Base-by-base conservation (phyloP, 2,329 filamentous ascomycete species). In the Didymella exigua region DNA sequence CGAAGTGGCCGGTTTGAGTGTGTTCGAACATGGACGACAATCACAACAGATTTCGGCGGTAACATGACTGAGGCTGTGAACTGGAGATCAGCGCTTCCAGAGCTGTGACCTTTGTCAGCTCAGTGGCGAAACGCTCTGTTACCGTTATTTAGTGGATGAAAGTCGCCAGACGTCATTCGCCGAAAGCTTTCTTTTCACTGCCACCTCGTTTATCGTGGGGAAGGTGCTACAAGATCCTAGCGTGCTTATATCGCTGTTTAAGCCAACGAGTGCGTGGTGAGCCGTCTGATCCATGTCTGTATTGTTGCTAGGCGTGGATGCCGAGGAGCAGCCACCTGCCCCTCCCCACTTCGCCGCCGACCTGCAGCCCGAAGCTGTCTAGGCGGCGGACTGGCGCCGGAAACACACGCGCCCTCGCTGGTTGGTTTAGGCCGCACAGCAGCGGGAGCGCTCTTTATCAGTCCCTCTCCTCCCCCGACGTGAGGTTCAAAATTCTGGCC, bases 201-300 rank as follows among this genome's bases (percentile, higher is more conserved):
- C 36, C 56, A 51, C 47, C 54, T 66, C 62, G 62, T 61, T 57
- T 58, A 67, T 65, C 64, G 62, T 50, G 54, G 46, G 58, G 50
- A 50, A 43, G 51, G 60, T 63, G 53, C 54, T 57, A 62, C 63
- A 48, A 60, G 61, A 65, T 67, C 49, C 51, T 62, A 65, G 60
- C 58, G 63, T 51, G 47, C 44, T 56, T 31, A 40, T 55, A 64
- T 60, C 43, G 51, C 44, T 46, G 55, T 44, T 27, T 31, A 52
- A 48, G 46, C 48, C 58, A 52, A 37, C 54, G 40, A 54, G 33
- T 51, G 41, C 43, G 38, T 47, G 46, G 52, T 54, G 52, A 50
- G 46, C 52, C 37, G 47, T 55, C 52, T 42, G 34, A 55, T 45
- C 46, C 52, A 37, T 55, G 47, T 38, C 46, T 50, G 29, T 45